These are phyloP conservation scores for Somion occarium DNA, from an alignment of 1,284 basidiomycete genomes.

Conservation along the genomic window DNA sequence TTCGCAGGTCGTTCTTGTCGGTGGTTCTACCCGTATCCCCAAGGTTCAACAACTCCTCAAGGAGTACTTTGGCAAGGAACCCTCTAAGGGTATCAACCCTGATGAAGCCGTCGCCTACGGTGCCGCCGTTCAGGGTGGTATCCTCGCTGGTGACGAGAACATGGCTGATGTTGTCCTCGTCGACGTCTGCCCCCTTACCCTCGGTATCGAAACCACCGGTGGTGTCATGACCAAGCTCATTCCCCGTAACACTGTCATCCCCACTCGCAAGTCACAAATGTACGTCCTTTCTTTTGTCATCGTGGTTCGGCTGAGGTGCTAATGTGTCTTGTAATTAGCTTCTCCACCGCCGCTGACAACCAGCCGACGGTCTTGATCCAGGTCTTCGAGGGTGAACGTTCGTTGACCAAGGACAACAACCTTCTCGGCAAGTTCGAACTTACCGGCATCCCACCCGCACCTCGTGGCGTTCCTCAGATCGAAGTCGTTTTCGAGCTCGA, in stretches of 20 bases:
- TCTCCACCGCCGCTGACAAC: constrained; percentile 96
- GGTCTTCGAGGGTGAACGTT: constrained; percentile 93
- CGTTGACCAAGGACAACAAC: constrained; percentile 98
- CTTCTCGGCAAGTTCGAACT: constrained; percentile 96
- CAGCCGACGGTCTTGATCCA: constrained; percentile 89
- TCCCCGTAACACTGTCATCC: constrained; percentile 95
- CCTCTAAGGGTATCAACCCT: constrained; percentile 88
- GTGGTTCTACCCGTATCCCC: constrained; percentile 98
- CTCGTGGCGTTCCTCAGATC: constrained; percentile 93
- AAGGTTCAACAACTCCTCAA: constrained; percentile 97
- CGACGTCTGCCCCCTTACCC: constrained; percentile 91
- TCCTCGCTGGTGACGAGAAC: constrained; percentile 85
- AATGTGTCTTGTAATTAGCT: constrained; percentile 28
- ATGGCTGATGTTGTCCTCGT: constrained; percentile 88
- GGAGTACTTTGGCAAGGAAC: constrained; percentile 92
- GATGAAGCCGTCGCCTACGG: constrained; percentile 74
- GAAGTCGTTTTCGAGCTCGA: constrained; percentile 94
- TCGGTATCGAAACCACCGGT: constrained; percentile 98
- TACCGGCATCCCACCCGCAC: constrained; percentile 87
- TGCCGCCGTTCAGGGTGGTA: constrained; percentile 80
- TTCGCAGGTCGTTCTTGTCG: constrained; percentile 76
- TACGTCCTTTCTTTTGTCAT: constrained; percentile 26
- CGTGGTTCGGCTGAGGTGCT: neutral
- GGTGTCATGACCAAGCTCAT: constrained; percentile 99
- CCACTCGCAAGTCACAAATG: constrained; percentile 97